Base-by-base conservation (phyloP, 768 basidiomycete genomes). In the Termitomyces titanicus region DNA sequence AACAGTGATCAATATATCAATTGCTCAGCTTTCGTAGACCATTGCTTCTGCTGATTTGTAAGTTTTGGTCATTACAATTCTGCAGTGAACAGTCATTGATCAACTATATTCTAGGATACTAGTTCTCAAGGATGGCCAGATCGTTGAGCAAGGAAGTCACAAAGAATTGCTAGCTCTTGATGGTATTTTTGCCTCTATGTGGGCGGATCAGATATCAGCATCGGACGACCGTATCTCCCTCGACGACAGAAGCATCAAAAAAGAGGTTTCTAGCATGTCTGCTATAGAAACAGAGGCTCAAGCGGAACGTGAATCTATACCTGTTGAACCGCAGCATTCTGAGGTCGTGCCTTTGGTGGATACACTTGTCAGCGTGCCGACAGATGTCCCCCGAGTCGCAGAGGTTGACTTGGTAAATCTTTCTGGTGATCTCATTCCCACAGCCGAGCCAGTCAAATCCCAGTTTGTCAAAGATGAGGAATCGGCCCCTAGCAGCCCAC, bases 121-220 rank as follows among this genome's bases (percentile, higher is more conserved):
- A 48, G 94, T 97, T 24, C 83, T 98, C 56, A 89, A 90, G 62
- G 89, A 97, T 64, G 95, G 96, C 4, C 83, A 85, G 64, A 87
- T 98, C 43, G 76, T 89, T 37, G 96, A 98, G 69, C 81, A 82
- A 56, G 93, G 93, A 9, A 81, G 72, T 39, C 92, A 93, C 69
- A 83, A 80, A 55, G 91, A 94, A 57, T 76, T 97, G 31, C 71
- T 94, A 44, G 82, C 83, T 29, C 70, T 72, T 43, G 80, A 88
- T 60, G 90, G 90, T 48, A 64, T 83, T 37, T 94, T 94, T 63
- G 88, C 90, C 12, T 76, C 81, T 0, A 89, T 95, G 89, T 97
- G 94, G 94, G 85, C 89, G 0, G 84, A 92, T 66, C 90, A 95
- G 64, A 75, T 88, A 29, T 83, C 84, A 22, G 78, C 86, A 4